Conservation (phyloP, 306 rosid genomes). For the Prinsepia uniflora region DNA sequence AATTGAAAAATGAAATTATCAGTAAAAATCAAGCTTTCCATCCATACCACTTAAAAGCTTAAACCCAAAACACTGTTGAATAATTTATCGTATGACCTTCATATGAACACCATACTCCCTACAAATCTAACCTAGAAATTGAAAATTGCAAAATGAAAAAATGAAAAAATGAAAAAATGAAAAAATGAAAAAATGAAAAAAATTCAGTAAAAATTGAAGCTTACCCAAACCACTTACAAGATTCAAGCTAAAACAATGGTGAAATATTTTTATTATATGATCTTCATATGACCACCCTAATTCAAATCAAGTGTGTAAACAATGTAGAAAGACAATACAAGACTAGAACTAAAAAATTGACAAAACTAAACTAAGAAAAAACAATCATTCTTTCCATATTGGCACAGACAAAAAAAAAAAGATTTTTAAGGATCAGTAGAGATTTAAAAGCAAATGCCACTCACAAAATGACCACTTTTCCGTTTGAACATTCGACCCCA, state of each 20-base stretch:
- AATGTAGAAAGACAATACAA: background rate
- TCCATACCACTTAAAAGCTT: background rate
- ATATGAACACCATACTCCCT: background rate
- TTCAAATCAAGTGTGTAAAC: background rate
- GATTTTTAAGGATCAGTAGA: background rate
- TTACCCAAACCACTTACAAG: background rate
- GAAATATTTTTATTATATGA: background rate
- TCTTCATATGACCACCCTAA: background rate
- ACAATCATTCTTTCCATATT: background rate
- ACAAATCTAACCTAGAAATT: too few species aligned
- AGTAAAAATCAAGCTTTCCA: background rate
- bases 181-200: background rate
- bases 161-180: too few species aligned
- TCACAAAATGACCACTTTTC: slow-evolving; percentile 64
- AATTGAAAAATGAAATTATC: background rate
- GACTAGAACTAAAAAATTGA: background rate
- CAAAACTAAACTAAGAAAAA: background rate
- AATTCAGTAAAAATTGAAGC: background rate
- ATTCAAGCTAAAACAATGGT: background rate
- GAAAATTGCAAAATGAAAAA: background rate
- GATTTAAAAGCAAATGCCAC: slow-evolving; percentile 14
- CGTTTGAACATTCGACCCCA: slow-evolving; percentile 64
- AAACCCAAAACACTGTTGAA: background rate
- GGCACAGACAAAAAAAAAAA: background rate
- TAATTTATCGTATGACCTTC: background rate